Evolutionary conservation across 805 yeast genomes (phyloP).

Genomic region (Candida multigemmis): DNA sequence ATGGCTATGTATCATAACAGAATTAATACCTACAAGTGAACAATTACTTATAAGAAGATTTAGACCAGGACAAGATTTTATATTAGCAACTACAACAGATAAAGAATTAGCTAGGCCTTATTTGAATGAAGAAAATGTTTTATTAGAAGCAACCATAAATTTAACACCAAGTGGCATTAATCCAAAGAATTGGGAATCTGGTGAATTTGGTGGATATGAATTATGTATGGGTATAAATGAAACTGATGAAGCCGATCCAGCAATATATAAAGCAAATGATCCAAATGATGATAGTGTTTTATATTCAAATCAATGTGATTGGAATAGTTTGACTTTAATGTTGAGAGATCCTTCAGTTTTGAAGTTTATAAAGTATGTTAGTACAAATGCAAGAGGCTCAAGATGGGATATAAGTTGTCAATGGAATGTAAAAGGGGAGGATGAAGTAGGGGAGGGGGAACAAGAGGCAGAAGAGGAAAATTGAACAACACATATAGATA

Average conservation of each 20-base stretch:
- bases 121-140: constrained; percentile 28
- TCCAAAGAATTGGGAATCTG: constrained; percentile 71
- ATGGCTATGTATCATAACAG: constrained; percentile 60
- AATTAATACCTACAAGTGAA: constrained; percentile 52
- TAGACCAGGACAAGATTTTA: constrained; percentile 92
- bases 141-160: constrained; percentile 72
- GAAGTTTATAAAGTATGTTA: constrained; percentile 87
- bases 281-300: constrained; percentile 68
- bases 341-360: constrained; percentile 79
- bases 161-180: constrained; percentile 57
- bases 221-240: constrained; percentile 65
- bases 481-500: background rate
- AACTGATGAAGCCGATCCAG: constrained; percentile 66
- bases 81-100: constrained; percentile 67
- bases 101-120: constrained; percentile 23
- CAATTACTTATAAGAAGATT: constrained; percentile 74
- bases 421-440: constrained; percentile 60
- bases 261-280: constrained; percentile 53
- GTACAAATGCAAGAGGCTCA: constrained; percentile 79
- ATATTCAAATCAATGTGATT: constrained; percentile 68
- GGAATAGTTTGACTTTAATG: constrained; percentile 75
- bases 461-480: constrained; percentile 5
- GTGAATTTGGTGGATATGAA: constrained; percentile 94
- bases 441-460: constrained; percentile 29
- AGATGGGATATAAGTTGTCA: constrained; percentile 84